Conservation (phyloP, 176 grass and related monocot genomes). For the Oryza punctata region DNA sequence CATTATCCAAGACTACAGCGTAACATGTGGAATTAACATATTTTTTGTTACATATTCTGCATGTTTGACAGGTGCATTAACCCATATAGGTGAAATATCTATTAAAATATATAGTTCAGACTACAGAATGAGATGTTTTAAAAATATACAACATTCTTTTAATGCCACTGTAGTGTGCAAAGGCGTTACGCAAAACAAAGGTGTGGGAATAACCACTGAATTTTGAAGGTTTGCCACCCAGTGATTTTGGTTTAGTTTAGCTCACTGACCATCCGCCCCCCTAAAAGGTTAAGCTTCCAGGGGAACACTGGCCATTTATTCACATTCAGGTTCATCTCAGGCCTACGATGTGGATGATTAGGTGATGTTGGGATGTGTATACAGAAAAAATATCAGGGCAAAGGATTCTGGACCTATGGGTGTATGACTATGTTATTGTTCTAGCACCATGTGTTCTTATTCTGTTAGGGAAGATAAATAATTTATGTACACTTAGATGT, state of each 20-base stretch:
- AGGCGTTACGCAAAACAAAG: not conserved
- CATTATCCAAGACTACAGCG: not conserved
- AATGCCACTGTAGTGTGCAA: not conserved
- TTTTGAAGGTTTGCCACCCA: not conserved
- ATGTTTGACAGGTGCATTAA: not conserved
- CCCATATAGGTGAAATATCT: not conserved
- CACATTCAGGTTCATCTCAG: slow-evolving; percentile 4
- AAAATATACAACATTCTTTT: not conserved
- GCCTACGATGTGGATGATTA: not conserved
- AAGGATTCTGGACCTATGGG: slow-evolving; percentile 1
- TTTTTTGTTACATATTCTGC: not conserved
- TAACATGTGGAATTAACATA: not conserved
- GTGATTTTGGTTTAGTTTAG: not conserved
- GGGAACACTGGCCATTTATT: not conserved
- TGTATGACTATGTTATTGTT: not conserved
- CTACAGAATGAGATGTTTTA: not conserved
- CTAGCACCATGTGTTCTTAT: not conserved
- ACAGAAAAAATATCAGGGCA: not conserved
- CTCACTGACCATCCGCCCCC: not conserved
- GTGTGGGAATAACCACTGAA: not conserved
- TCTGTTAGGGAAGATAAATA: slow-evolving; percentile 5
- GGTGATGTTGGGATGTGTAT: not conserved
- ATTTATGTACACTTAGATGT: not conserved
- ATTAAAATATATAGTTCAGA: not conserved
- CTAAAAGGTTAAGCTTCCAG: not conserved